Conservation (phyloP, 2,329 filamentous ascomycete genomes). For the Aspergillus piperis region DNA sequence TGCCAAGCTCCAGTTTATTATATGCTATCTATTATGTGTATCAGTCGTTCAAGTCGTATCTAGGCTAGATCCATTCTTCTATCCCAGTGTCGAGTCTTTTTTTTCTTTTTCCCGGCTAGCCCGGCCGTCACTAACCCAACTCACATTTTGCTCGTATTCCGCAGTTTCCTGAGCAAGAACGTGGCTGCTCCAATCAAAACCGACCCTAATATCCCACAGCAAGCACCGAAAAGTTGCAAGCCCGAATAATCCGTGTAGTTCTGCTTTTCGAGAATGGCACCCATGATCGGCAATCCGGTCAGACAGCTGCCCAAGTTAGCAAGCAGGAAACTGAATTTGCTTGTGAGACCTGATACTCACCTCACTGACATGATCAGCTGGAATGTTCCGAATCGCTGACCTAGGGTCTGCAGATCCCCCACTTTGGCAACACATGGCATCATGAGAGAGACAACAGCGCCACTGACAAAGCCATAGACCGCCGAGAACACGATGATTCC, state of each 20-base stretch:
- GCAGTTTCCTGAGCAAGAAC: neutral
- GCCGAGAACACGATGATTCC: slow-evolving; percentile 32
- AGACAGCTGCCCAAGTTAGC: slow-evolving; percentile 10
- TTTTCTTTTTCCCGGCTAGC: too few relatives aligned
- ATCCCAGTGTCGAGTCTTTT: too few relatives aligned
- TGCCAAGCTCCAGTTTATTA: neutral
- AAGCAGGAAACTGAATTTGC: neutral
- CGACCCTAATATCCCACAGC: neutral
- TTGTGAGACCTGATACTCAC: slow-evolving; percentile 11
- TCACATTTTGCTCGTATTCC: neutral
- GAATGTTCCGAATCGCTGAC: slow-evolving; percentile 37
- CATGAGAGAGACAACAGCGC: slow-evolving; percentile 29
- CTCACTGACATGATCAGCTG: slow-evolving; percentile 25
- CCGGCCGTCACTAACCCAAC: too few relatives aligned
- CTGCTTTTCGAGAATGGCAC: slow-evolving; percentile 27
- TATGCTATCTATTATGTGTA: neutral
- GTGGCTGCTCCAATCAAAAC: neutral
- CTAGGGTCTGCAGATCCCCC: slow-evolving; percentile 34
- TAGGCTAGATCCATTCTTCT: neutral
- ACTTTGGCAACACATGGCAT: slow-evolving; percentile 35
- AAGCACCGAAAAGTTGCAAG: slow-evolving; percentile 27
- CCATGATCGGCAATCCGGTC: slow-evolving; percentile 33
- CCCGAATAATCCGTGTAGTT: slow-evolving; percentile 24
- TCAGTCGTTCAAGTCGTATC: neutral
- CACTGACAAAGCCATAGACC: slow-evolving; percentile 33